These are phyloP conservation scores for Apiotrichum siamense DNA, from an alignment of 1,284 basidiomycete genomes.

Conservation along the genomic window DNA sequence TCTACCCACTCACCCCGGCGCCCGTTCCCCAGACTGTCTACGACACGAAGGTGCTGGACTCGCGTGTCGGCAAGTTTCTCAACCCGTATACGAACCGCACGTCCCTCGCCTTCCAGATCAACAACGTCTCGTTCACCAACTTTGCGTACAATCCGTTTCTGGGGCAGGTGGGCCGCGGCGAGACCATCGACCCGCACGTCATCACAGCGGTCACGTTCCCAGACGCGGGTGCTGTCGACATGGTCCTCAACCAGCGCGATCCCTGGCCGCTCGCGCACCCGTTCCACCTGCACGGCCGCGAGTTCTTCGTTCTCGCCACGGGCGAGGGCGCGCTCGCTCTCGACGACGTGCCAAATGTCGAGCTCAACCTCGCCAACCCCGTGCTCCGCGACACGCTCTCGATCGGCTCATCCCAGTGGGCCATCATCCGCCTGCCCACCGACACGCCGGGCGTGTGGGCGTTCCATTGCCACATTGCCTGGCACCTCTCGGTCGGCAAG, in stretches of 20 bases:
- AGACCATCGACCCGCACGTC: no score
- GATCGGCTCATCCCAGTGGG: constrained; percentile 19
- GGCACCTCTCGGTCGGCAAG: constrained; percentile 20
- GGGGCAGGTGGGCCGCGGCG: no score
- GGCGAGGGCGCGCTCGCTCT: constrained; percentile 31
- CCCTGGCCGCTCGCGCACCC: constrained; percentile 34
- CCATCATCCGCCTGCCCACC: constrained; percentile 23
- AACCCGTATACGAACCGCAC: constrained; percentile 26
- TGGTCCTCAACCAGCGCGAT: constrained; percentile 43
- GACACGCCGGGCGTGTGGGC: constrained; percentile 25
- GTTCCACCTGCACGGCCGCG: constrained; percentile 35
- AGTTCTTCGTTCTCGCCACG: constrained; percentile 34
- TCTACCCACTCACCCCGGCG: constrained; percentile 17
- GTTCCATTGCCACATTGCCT: constrained; percentile 28
- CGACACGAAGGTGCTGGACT: constrained; percentile 8
- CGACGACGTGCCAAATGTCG: constrained; percentile 7
- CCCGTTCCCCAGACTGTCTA: background rate
- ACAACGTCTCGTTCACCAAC: constrained; percentile 19
- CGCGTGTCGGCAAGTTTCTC: constrained; percentile 19
- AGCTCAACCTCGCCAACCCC: constrained; percentile 37
- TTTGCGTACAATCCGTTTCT: constrained; percentile 20
- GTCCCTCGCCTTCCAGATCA: no score
- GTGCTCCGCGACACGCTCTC: constrained; percentile 42
- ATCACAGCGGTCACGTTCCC: no score
- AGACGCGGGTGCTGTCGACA: constrained; percentile 3